These are phyloP conservation scores for Phytophthora fragariaefolia DNA, from an alignment of 352 stramenopile genomes.

Conservation along the genomic window DNA sequence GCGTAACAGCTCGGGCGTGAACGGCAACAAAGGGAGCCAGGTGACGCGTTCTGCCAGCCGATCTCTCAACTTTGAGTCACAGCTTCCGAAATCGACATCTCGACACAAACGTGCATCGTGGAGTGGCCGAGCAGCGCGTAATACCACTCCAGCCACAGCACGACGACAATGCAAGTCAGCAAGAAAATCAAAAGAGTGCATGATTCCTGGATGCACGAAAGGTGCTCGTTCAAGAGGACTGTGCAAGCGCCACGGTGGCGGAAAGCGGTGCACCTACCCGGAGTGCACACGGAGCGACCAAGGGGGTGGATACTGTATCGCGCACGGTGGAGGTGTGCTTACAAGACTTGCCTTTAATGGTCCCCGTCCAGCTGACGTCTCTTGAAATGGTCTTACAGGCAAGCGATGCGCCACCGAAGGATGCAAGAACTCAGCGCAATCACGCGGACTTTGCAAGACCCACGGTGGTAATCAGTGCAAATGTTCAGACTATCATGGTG, in stretches of 20 bases:
- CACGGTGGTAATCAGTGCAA: slow-evolving; percentile 67
- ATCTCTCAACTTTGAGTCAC: slow-evolving; percentile 38
- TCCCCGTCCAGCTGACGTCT: not conserved
- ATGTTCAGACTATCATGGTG: not conserved
- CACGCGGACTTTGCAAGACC: slow-evolving; percentile 84
- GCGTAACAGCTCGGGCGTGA: slow-evolving; percentile 14
- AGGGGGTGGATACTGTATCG: slow-evolving; percentile 86
- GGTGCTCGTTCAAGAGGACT: slow-evolving; percentile 78
- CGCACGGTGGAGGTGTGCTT: slow-evolving; percentile 69
- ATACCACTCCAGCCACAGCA: not conserved
- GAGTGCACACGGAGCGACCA: slow-evolving; percentile 80
- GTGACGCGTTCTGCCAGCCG: slow-evolving; percentile 31
- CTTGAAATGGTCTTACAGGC: slow-evolving; percentile 30
- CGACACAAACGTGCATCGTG: slow-evolving; percentile 50
- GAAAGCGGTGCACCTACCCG: slow-evolving; percentile 71
- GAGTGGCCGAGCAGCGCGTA: slow-evolving; percentile 23
- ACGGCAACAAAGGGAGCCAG: slow-evolving; percentile 10
- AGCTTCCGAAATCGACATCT: slow-evolving; percentile 7
- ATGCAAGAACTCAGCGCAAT: slow-evolving; percentile 87
- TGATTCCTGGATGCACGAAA: slow-evolving; percentile 73
- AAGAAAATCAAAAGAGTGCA: slow-evolving; percentile 77
- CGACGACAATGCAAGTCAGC: slow-evolving; percentile 42
- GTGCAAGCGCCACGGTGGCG: slow-evolving; percentile 87
- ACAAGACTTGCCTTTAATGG: too few species aligned
- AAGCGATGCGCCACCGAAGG: slow-evolving; percentile 65